Conservation (phyloP, 169 alveolate genomes). For the Cryptosporidium felis region DNA sequence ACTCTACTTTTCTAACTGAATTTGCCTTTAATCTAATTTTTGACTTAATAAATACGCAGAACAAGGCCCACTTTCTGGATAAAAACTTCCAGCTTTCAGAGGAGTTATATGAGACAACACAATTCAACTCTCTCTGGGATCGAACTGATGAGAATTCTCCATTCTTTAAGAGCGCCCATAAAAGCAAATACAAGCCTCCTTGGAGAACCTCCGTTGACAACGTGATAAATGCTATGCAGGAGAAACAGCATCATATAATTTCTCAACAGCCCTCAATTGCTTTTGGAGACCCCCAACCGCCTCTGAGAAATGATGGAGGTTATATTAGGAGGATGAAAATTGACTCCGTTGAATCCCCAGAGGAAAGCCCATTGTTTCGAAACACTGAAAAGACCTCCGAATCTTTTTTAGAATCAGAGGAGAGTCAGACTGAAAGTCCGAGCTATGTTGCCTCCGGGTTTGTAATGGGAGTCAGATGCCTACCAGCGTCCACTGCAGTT, state of each 20-base stretch:
- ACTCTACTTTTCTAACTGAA: background rate
- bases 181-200: constrained; percentile 42
- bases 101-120: background rate
- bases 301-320: background rate
- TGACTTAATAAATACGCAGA: background rate
- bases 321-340: background rate
- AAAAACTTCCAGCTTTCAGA: background rate
- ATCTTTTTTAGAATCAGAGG: background rate
- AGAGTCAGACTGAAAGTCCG: constrained; percentile 32
- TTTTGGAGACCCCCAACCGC: background rate
- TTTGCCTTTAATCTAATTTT: background rate
- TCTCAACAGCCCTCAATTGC: constrained; percentile 48
- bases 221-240: constrained; percentile 15
- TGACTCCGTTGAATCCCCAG: background rate
- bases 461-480: constrained; percentile 65
- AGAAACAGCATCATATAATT: constrained; percentile 13
- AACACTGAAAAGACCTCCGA: background rate
- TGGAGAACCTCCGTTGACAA: constrained; percentile 69
- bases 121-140: constrained; percentile 3
- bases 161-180: constrained; percentile 6
- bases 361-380: background rate
- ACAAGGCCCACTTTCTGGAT: background rate
- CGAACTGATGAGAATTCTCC: constrained; percentile 31
- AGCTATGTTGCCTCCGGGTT: constrained; percentile 66
- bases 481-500: constrained; percentile 36